Conservation (phyloP, 1,284 basidiomycete genomes). For the Ganoderma leucocontextum region DNA sequence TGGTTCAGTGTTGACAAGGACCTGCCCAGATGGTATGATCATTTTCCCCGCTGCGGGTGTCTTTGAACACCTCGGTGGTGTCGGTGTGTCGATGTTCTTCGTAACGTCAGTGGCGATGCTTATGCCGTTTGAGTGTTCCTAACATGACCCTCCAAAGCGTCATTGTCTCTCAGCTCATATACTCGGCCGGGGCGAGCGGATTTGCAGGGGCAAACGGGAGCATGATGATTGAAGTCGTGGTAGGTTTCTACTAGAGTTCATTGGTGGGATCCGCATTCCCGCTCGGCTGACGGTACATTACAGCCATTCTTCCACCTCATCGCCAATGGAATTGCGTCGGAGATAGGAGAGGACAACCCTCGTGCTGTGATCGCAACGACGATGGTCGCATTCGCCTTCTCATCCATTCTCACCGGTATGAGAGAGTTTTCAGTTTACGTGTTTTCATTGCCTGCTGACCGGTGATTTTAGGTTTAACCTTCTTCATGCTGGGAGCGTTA, state of each 20-base stretch:
- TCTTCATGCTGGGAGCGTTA: conserved; percentile 87
- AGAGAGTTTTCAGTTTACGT: conserved; percentile 8
- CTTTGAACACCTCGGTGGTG: conserved; percentile 85
- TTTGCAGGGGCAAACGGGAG: conserved; percentile 93
- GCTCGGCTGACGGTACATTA: neutral
- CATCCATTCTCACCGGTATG: conserved; percentile 89
- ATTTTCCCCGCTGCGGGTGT: conserved; percentile 88
- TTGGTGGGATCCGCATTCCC: conserved; percentile 4
- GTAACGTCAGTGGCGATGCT: conserved; percentile 63
- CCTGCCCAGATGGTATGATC: conserved; percentile 77
- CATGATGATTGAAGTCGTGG: conserved; percentile 99
- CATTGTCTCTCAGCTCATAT: conserved; percentile 86
- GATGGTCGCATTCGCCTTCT: conserved; percentile 89
- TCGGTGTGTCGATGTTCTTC: conserved; percentile 97
- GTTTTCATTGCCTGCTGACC: conserved; percentile 4
- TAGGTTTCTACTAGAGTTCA: conserved; percentile 48
- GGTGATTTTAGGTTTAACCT: conserved; percentile 68
- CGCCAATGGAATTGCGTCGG: conserved; percentile 76
- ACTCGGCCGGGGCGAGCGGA: conserved; percentile 87
- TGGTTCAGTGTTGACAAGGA: neutral
- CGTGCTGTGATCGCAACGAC: conserved; percentile 89
- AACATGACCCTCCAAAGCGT: conserved; percentile 47
- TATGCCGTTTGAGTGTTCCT: neutral
- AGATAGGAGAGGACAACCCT: conserved; percentile 78
- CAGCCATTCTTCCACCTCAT: conserved; percentile 97